Evolutionary conservation across 495 filamentous ascomycete species (phyloP), one percentile per base, ranked within the genome.

Genomic region (Xylaria bambusicola): DNA sequence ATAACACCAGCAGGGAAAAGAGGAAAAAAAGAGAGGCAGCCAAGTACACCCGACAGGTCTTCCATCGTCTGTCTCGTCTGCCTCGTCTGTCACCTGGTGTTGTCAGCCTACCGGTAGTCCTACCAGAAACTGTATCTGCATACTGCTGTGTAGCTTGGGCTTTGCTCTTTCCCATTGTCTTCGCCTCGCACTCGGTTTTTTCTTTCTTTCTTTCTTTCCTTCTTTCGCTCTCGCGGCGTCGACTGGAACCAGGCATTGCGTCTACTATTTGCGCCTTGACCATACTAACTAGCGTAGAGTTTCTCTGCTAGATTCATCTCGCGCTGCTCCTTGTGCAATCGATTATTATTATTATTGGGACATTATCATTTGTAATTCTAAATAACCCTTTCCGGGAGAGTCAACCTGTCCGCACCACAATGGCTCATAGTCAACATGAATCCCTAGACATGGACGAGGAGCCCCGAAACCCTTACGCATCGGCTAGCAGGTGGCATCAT

Each of bases 401-500:
- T 3, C 17, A 31, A 17, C 9, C 23, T 17, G 3, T 41, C 9
- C 35, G 2, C 15, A 31, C 15, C 31, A 56, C 52, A 60, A 71
- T 71, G 71, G 62, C 69, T 42, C 59, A 65, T 24, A 57, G 62
- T 51, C 62, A 70, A 27, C 49, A 67, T 60, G 70, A 75, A 60
- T 52, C 64, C 48, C 52, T 62, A 52, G 62, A 67, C 21, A 52
- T 64, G 27, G 63, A 71, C 0, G 62, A 64, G 38, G 70, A 73
- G 15, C 38, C 57, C 41, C 72, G 59, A 24, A 82, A 81, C 59
- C 77, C 76, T 9, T 73, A 84, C 46, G 75, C 78, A n/a, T 82
- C 79, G 1, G 45, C 68, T 17, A 76, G 61, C 51, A 69, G 65
- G 62, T 84, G 81, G 81, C 73, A 79, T 20, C 81, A 84, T 53